Evolutionary conservation across 257 asterid genomes (phyloP).

Genomic region (Sherardia arvensis): DNA sequence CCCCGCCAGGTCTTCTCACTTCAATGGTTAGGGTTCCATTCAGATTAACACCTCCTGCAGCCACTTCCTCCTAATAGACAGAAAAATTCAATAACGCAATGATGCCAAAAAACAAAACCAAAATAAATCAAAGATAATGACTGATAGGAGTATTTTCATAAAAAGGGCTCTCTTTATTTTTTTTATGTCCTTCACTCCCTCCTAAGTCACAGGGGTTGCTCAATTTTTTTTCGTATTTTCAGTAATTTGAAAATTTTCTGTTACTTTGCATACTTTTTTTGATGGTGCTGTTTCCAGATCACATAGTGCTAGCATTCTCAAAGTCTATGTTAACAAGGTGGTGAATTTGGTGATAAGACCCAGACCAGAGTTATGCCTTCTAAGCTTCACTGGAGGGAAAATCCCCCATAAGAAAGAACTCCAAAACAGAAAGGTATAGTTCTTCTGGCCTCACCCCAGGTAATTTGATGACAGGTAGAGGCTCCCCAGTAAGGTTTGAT

Average conservation of each 20-base stretch:
- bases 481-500: slow-evolving; percentile 98
- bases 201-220: neutral
- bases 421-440: neutral
- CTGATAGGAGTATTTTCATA: neutral
- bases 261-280: neutral
- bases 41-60: slow-evolving; percentile 95
- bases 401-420: neutral
- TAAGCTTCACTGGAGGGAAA: neutral
- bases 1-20: slow-evolving; percentile 97
- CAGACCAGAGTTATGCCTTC: neutral
- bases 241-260: neutral
- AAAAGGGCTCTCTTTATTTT: neutral
- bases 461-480: slow-evolving; percentile 87
- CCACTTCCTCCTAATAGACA: slow-evolving; percentile 64
- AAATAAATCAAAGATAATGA: neutral
- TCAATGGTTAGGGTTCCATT: slow-evolving; percentile 85
- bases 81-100: slow-evolving; percentile 15
- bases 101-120: slow-evolving; percentile 8
- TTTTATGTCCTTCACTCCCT: neutral
- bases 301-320: neutral
- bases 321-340: neutral
- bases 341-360: neutral
- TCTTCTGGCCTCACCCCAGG: slow-evolving; percentile 70
- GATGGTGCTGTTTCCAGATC: neutral
- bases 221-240: neutral